Base-by-base conservation (phyloP, 2,329 filamentous ascomycete genomes). In the Fusarium siculi region DNA sequence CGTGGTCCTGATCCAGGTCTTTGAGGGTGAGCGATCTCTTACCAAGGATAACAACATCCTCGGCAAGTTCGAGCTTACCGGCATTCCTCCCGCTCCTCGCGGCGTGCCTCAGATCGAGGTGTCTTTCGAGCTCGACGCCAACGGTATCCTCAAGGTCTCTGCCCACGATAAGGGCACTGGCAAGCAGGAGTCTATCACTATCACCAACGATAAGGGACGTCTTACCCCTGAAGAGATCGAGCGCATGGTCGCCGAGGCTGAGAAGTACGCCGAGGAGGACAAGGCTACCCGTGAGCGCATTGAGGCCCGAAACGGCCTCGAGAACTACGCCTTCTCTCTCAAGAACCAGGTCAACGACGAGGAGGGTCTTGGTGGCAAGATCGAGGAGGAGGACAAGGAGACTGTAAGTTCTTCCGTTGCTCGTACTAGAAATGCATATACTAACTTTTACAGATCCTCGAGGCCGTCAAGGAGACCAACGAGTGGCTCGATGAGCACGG, bases 281-380 rank as follows among this genome's bases (percentile, higher is more conserved):
- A 98, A 98, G 91, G 95, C 95, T 74, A 97, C 94, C 81, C 94
- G 95, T 82, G 94, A 96, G 88, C 95, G 95, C 87, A 97, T 99
- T 79, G 95, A 98, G 88, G 93, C 95, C 79, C 93, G 96, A 82
- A 98, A 99, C 86, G 91, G 92, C 78, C 93, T 99, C 71, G 96
- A 99, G 91, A 98, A 98, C 92, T 99, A 98, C 87, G 95, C 95
- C 78, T 98, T 97, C 91, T 96, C 90, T 88, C 88, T 99, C 79
- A 98, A 98, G 93, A 98, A 97, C 93, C 96, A 98, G 89, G 92
- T 95, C 87, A 96, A 95, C 84, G 96, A 99, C 75, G 93, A 97
- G 78, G 95, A 98, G 74, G 96, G 96, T 84, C 93, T 98, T 70
- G 96, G 96, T 85, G 94, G 95, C 87, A 98, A 98, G 93, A 96